Conservation (phyloP, 1,284 basidiomycete genomes). For the Sphaerobolus stellatus region DNA sequence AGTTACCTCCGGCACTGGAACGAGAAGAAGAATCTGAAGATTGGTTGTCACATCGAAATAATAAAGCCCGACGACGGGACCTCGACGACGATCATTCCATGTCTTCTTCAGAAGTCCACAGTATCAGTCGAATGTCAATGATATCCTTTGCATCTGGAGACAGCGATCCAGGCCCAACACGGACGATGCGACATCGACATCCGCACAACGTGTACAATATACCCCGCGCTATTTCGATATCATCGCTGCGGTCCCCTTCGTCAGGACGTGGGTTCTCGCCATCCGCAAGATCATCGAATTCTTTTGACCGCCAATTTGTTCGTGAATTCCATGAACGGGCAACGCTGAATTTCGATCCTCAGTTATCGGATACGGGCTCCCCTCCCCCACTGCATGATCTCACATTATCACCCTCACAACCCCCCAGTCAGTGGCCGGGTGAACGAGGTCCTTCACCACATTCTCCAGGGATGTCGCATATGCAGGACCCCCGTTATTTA, state of each 20-base stretch:
- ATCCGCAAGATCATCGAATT: slow-evolving; percentile 77
- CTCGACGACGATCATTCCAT: slow-evolving; percentile 89
- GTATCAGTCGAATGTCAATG: slow-evolving; percentile 64
- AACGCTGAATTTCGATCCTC: slow-evolving; percentile 61
- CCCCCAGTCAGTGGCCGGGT: slow-evolving; percentile 24
- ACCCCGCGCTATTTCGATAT: slow-evolving; percentile 72
- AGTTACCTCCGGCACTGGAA: slow-evolving; percentile 21
- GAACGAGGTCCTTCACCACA: slow-evolving; percentile 6
- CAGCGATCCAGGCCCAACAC: slow-evolving; percentile 77
- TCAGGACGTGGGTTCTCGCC: slow-evolving; percentile 71
- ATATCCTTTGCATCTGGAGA: slow-evolving; percentile 79
- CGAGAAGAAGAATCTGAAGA: slow-evolving; percentile 31
- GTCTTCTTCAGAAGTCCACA: slow-evolving; percentile 81
- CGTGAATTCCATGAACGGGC: slow-evolving; percentile 75
- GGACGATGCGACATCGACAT: slow-evolving; percentile 54
- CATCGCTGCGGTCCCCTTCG: slow-evolving; percentile 65
- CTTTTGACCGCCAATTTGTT: slow-evolving; percentile 76
- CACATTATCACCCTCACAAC: slow-evolving; percentile 62
- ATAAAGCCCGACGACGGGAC: slow-evolving; percentile 81
- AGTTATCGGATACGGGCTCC: slow-evolving; percentile 62
- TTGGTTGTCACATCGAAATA: slow-evolving; percentile 61
- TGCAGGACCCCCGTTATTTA: slow-evolving; percentile 26
- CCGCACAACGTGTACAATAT: slow-evolving; percentile 53
- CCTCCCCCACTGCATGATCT: slow-evolving; percentile 72
- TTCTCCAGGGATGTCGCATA: slow-evolving; percentile 24